Conservation (phyloP, 352 stramenopile genomes). For the Pythium dissotocum region DNA sequence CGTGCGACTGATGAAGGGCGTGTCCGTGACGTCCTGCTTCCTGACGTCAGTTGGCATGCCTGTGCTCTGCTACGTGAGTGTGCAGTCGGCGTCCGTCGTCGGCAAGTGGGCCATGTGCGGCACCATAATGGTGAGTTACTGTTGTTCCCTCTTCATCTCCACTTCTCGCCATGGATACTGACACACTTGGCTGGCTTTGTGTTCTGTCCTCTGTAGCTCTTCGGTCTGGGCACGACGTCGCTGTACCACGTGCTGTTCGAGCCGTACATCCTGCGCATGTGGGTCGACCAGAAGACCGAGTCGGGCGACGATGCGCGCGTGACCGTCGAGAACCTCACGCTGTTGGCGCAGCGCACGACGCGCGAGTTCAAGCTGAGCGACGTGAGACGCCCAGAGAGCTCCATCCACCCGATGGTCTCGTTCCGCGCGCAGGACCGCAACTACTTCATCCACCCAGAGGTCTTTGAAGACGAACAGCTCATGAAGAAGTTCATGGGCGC, state of each 20-base stretch:
- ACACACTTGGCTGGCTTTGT: not conserved
- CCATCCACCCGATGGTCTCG: slow-evolving; percentile 85
- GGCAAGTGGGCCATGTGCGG: slow-evolving; percentile 90
- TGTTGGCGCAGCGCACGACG: slow-evolving; percentile 61
- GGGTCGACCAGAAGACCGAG: slow-evolving; percentile 34
- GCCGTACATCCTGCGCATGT: slow-evolving; percentile 86
- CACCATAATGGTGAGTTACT: slow-evolving; percentile 67
- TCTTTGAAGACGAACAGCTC: slow-evolving; percentile 56
- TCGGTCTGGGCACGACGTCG: slow-evolving; percentile 79
- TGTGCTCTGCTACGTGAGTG: slow-evolving; percentile 66
- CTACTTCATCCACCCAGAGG: slow-evolving; percentile 85
- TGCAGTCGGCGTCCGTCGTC: slow-evolving; percentile 68
- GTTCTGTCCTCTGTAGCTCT: slow-evolving; percentile 42
- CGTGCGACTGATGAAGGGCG: slow-evolving; percentile 86
- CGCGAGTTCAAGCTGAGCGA: slow-evolving; percentile 64
- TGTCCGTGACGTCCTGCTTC: slow-evolving; percentile 81
- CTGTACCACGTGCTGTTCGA: slow-evolving; percentile 87
- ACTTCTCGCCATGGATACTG: not conserved
- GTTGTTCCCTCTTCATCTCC: not conserved
- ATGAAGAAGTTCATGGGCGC: slow-evolving; percentile 58
- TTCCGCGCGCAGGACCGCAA: slow-evolving; percentile 66
- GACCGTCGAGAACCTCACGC: slow-evolving; percentile 70
- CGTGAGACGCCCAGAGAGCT: slow-evolving; percentile 46
- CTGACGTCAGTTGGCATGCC: slow-evolving; percentile 85
- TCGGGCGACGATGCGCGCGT: slow-evolving; percentile 29